These are phyloP conservation scores for Cinnamomum chago DNA, from an alignment of 164 flowering plant genomes.

Conservation along the genomic window DNA sequence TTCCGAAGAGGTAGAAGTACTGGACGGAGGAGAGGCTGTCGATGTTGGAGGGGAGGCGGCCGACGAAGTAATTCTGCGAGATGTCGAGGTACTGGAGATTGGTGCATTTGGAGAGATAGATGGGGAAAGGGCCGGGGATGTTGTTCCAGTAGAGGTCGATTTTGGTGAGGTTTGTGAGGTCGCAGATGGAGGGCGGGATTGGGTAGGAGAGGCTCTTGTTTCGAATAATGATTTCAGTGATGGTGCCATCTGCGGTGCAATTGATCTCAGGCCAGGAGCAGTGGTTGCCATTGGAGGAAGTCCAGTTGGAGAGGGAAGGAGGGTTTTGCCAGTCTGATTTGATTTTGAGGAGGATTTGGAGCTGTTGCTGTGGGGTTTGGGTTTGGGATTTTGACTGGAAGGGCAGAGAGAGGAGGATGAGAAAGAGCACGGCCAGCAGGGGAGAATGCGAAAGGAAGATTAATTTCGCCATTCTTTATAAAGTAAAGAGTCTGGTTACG, in stretches of 20 bases:
- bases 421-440: constrained; percentile 13
- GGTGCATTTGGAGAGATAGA: constrained; percentile 38
- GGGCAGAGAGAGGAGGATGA: constrained; percentile 26
- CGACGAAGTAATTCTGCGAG: constrained; percentile 55
- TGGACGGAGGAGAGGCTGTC: constrained; percentile 36
- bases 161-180: constrained; percentile 37
- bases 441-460: neutral
- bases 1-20: constrained; percentile 38
- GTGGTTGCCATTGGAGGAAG: constrained; percentile 30
- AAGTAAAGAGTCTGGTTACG: too few species aligned
- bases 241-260: constrained; percentile 30
- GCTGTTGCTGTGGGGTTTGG: constrained; percentile 16
- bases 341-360: constrained; percentile 35
- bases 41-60: constrained; percentile 51
- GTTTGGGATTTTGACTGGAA: constrained; percentile 29
- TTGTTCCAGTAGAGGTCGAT: constrained; percentile 35
- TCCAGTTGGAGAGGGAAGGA: constrained; percentile 38
- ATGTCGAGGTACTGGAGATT: constrained; percentile 47
- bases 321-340: constrained; percentile 40
- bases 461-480: constrained; percentile 25
- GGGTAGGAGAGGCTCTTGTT: constrained; percentile 19
- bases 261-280: constrained; percentile 55
- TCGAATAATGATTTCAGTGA: constrained; percentile 31
- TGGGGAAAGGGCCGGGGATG: constrained; percentile 53
- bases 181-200: constrained; percentile 49